Percentiles rank a stretch among this genome's conserved stretches.
These are phyloP conservation scores for Ocimum tenuiflorum DNA, from an alignment of 257 asterid species.

Conservation along the genomic window DNA sequence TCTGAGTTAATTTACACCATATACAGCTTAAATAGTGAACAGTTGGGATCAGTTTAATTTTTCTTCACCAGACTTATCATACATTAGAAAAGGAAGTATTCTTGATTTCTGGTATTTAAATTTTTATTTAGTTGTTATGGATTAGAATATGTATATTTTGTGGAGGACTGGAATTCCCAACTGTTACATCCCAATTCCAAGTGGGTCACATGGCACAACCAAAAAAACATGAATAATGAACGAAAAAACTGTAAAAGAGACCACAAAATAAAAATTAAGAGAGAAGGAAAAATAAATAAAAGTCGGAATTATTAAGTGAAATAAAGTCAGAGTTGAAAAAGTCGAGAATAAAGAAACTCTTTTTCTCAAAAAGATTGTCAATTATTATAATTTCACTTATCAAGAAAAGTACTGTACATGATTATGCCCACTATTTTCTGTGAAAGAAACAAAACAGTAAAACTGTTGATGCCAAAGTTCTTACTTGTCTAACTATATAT, in stretches of 20 bases:
- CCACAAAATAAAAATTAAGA: background rate
- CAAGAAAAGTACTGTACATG: conserved; percentile 19
- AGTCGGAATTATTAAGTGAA: conserved; percentile 14
- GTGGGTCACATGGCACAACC: conserved; percentile 25
- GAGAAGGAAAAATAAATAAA: background rate
- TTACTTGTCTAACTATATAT: background rate
- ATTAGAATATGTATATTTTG: background rate
- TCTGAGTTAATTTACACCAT: too few species aligned
- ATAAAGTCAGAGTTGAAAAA: conserved; percentile 12
- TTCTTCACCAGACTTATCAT: too few species aligned
- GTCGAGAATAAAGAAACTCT: conserved; percentile 12
- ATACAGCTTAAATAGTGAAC: too few species aligned
- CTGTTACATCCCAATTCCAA: conserved; percentile 13
- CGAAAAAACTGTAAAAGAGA: conserved; percentile 10
- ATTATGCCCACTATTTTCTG: conserved; percentile 26
- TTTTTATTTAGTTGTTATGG: background rate
- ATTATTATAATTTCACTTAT: conserved; percentile 13
- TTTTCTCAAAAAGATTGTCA: background rate
- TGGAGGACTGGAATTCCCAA: conserved; percentile 15
- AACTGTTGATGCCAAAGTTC: conserved; percentile 26
- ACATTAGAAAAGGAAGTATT: background rate
- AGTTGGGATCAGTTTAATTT: too few species aligned
- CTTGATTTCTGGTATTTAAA: background rate
- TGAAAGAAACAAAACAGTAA: conserved; percentile 13
- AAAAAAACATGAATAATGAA: conserved; percentile 7